A percentile compares a stretch with the other conserved stretches of the same genome.
phyloP scores from a whole-genome alignment of 305 asterid genomes.

The Fraxinus nigra region DNA sequence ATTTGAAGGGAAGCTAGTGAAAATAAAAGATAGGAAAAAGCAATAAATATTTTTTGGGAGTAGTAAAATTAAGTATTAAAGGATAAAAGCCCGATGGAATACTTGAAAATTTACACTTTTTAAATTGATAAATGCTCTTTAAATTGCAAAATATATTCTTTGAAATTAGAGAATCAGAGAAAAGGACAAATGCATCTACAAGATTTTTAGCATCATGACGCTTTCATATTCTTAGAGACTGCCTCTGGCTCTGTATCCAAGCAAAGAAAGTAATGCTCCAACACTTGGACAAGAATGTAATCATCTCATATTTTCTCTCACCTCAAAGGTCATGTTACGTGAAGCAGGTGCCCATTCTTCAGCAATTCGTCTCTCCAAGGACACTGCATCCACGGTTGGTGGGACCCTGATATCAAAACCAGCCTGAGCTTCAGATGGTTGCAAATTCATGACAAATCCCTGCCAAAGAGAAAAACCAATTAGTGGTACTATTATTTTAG shows the following conservation, averaged over 20 bases:
- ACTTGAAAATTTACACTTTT: no score
- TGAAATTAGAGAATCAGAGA: no score
- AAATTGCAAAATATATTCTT: no score
- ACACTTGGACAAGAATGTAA: neutral
- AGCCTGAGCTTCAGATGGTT: slow-evolving; percentile 97
- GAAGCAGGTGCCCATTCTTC: slow-evolving; percentile 97
- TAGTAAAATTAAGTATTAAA: no score
- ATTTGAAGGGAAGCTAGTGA: no score
- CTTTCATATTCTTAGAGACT: slow-evolving; percentile 7
- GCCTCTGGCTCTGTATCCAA: neutral
- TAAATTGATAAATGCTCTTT: no score
- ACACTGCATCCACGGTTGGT: slow-evolving; percentile 65
- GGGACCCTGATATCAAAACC: slow-evolving; percentile 95
- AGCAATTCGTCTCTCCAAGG: slow-evolving; percentile 75
- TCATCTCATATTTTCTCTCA: slow-evolving; percentile 26
- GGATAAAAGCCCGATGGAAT: no score
- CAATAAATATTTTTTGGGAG: no score
- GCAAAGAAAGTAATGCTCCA: neutral
- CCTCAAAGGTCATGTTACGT: slow-evolving; percentile 91
- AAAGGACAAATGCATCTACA: neutral
- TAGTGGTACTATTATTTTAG: neutral
- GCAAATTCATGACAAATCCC: slow-evolving; percentile 97
- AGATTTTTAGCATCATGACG: slow-evolving; percentile 11
- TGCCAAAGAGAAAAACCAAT: slow-evolving; percentile 29
- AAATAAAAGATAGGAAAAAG: no score